These are phyloP conservation scores for Saccharomycopsis phalli DNA, from an alignment of 1,139 yeast genomes.

Conservation along the genomic window DNA sequence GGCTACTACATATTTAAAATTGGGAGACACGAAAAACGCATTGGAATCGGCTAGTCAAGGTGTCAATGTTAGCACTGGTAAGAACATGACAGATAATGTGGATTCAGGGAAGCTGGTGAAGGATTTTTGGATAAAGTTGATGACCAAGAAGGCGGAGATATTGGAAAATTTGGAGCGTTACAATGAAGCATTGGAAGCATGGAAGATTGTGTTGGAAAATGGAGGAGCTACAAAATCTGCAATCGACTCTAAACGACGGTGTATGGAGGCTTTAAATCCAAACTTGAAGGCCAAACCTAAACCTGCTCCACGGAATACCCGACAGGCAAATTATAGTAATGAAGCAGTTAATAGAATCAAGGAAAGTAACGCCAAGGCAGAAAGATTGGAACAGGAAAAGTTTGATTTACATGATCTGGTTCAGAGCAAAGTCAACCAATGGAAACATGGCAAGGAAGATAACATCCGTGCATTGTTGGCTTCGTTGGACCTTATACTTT, in stretches of 20 bases:
- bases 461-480: slow-evolving; percentile 69
- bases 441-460: slow-evolving; percentile 72
- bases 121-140: slow-evolving; percentile 66
- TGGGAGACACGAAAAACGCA: slow-evolving; percentile 68
- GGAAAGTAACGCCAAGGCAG: slow-evolving; percentile 39
- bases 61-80: slow-evolving; percentile 28
- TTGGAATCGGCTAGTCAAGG: slow-evolving; percentile 49
- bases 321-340: slow-evolving; percentile 22
- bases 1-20: slow-evolving; percentile 57
- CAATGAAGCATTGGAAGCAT: slow-evolving; percentile 51
- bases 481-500: slow-evolving; percentile 53
- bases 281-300: slow-evolving; percentile 23
- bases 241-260: slow-evolving; percentile 78
- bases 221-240: slow-evolving; percentile 59
- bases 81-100: slow-evolving; percentile 26
- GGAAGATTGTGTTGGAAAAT: slow-evolving; percentile 52
- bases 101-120: slow-evolving; percentile 42
- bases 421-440: slow-evolving; percentile 41
- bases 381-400: slow-evolving; percentile 45
- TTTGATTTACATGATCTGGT: slow-evolving; percentile 55
- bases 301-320: slow-evolving; percentile 24
- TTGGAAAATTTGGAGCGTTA: slow-evolving; percentile 70
- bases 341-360: slow-evolving; percentile 41
- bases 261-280: slow-evolving; percentile 57
- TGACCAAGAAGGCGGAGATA: slow-evolving; percentile 71